These are phyloP conservation scores for Biscutella laevigata DNA, from an alignment of 441 rosid species.

Conservation along the genomic window DNA sequence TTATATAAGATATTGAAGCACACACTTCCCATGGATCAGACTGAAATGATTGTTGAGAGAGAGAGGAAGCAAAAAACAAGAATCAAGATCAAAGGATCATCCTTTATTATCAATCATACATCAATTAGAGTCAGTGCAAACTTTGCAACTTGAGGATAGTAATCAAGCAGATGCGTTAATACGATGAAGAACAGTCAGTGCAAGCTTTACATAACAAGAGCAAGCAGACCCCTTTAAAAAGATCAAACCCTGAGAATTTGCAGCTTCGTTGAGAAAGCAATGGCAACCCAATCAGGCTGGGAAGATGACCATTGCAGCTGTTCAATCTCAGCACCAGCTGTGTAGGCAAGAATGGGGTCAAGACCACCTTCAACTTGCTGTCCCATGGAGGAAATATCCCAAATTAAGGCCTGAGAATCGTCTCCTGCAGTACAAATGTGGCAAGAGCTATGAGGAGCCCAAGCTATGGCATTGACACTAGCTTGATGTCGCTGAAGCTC, in stretches of 20 bases:
- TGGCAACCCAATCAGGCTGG: conserved; percentile 98
- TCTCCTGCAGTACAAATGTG: conserved; percentile 96
- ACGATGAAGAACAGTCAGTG: conserved; percentile 11
- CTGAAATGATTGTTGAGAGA: too few relatives aligned
- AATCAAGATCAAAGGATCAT: conserved; percentile 1
- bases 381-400: conserved; percentile 89
- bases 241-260: conserved; percentile 89
- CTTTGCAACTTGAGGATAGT: conserved; percentile 3
- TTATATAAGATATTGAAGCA: neutral
- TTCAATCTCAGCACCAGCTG: conserved; percentile 92
- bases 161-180: conserved; percentile 18
- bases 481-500: conserved; percentile 93
- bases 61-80: neutral
- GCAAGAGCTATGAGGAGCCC: conserved; percentile 98
- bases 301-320: conserved; percentile 96
- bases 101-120: conserved; percentile 15
- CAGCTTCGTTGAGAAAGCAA: conserved; percentile 82
- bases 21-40: conserved; percentile 1
- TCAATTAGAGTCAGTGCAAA: neutral
- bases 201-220: conserved; percentile 18
- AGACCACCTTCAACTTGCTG: conserved; percentile 93
- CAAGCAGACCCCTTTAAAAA: neutral
- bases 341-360: conserved; percentile 89
- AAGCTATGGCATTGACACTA: conserved; percentile 87
- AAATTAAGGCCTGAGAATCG: conserved; percentile 88